These are phyloP conservation scores for Ceratocystis harringtonii DNA, from an alignment of 2,329 filamentous ascomycete species.

Conservation along the genomic window DNA sequence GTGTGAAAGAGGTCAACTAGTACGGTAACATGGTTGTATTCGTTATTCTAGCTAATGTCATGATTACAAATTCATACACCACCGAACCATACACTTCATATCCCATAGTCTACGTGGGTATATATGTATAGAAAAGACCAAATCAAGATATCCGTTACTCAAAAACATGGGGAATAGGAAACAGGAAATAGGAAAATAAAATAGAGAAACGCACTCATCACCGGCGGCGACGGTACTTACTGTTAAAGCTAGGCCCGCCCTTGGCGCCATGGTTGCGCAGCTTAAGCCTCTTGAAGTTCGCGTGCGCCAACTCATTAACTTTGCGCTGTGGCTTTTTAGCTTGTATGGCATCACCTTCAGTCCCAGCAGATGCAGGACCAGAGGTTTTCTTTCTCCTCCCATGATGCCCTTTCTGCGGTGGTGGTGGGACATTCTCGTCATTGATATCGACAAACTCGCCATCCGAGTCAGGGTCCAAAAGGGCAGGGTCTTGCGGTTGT, in stretches of 20 bases:
- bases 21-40: not conserved
- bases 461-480: conserved; percentile 13
- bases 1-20: not conserved
- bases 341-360: conserved; percentile 22
- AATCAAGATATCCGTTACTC: not conserved
- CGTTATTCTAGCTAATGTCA: not conserved
- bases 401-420: not conserved
- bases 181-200: not conserved
- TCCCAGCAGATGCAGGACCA: not conserved
- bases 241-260: conserved; percentile 42
- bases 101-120: not conserved
- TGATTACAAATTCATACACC: not conserved
- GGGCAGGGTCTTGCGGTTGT: conserved; percentile 19
- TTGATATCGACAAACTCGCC: conserved; percentile 24
- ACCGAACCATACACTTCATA: not conserved
- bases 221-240: conserved; percentile 40
- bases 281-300: conserved; percentile 53
- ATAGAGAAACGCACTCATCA: conserved; percentile 19
- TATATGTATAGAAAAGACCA: not conserved
- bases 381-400: conserved; percentile 15
- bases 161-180: not conserved
- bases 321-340: conserved; percentile 38
- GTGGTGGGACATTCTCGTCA: conserved; percentile 10
- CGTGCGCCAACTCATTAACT: conserved; percentile 48
- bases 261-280: conserved; percentile 47